Evolutionary conservation across 2,329 filamentous ascomycete species (phyloP).

Genomic region (Pseudogymnoascus sp.): DNA sequence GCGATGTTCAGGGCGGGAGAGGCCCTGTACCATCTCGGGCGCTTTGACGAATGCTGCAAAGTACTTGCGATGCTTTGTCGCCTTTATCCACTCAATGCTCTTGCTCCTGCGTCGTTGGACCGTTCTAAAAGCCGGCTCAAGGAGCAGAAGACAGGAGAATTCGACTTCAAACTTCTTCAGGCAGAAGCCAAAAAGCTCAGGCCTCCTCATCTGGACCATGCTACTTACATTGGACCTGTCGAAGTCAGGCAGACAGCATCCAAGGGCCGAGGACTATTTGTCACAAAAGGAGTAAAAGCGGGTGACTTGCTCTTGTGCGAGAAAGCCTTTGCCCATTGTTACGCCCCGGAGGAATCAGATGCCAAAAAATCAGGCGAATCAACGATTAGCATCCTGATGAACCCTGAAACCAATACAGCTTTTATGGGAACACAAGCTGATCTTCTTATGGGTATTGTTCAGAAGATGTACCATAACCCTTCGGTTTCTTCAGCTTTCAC

Average conservation of each 20-base stretch:
- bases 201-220: constrained; percentile 43
- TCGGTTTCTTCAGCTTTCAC: constrained; percentile 27
- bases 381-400: constrained; percentile 30
- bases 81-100: constrained; percentile 28
- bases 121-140: constrained; percentile 23
- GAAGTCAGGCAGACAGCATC: constrained; percentile 32
- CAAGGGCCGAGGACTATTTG: constrained; percentile 43
- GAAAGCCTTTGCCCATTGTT: constrained; percentile 44
- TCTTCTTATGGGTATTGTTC: constrained; percentile 33
- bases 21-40: constrained; percentile 30
- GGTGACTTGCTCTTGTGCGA: constrained; percentile 47
- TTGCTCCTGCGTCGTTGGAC: constrained; percentile 35
- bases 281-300: constrained; percentile 35
- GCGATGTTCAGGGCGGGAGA: constrained; percentile 30
- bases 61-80: constrained; percentile 17
- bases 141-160: constrained; percentile 34
- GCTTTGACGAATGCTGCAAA: constrained; percentile 28
- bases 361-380: constrained; percentile 10
- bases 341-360: constrained; percentile 19
- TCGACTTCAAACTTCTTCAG: constrained; percentile 34
- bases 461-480: constrained; percentile 38
- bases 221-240: constrained; percentile 36
- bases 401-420: constrained; percentile 26
- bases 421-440: constrained; percentile 32
- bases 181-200: constrained; percentile 26